A percentile compares a stretch with the other conserved stretches of the same genome.
Evolutionary conservation across 2,329 filamentous ascomycete genomes (phyloP).

Genomic region (Botrytis aclada): DNA sequence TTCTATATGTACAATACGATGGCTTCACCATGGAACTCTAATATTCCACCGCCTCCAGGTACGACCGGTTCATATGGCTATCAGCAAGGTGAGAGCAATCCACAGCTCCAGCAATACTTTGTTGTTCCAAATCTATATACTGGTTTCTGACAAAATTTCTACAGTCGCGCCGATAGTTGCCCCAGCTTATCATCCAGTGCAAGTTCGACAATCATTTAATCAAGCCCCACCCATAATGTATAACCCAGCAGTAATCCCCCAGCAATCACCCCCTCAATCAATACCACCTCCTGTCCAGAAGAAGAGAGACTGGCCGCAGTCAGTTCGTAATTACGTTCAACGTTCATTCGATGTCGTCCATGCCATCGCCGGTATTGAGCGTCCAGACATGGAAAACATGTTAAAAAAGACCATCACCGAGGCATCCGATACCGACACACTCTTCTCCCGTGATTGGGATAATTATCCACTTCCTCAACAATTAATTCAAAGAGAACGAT

Average conservation of each 20-base stretch:
- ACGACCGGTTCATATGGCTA: conserved; percentile 38
- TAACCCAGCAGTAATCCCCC: conserved; percentile 33
- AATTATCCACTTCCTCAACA: conserved; percentile 79
- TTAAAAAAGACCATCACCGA: conserved; percentile 82
- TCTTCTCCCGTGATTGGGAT: conserved; percentile 79
- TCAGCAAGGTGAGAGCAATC: conserved; percentile 33
- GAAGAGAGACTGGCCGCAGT: conserved; percentile 72
- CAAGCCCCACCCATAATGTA: conserved; percentile 37
- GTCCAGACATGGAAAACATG: conserved; percentile 75
- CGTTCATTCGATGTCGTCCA: conserved; percentile 79
- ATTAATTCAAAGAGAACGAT: conserved; percentile 66
- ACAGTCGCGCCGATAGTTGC: conserved; percentile 40
- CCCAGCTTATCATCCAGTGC: conserved; percentile 45
- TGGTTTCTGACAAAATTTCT: not conserved
- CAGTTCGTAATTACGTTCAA: conserved; percentile 86
- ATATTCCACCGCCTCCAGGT: conserved; percentile 41
- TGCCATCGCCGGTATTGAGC: conserved; percentile 58
- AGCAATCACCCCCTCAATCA: conserved; percentile 31
- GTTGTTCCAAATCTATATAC: not conserved
- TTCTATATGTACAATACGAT: conserved; percentile 33
- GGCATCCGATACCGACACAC: conserved; percentile 69
- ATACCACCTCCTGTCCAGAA: conserved; percentile 41
- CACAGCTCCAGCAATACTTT: not conserved
- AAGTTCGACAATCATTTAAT: conserved; percentile 41
- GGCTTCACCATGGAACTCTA: conserved; percentile 36